Evolutionary conservation across 345 rosid genomes (phyloP).

Genomic region (Eucalyptus microcorys): DNA sequence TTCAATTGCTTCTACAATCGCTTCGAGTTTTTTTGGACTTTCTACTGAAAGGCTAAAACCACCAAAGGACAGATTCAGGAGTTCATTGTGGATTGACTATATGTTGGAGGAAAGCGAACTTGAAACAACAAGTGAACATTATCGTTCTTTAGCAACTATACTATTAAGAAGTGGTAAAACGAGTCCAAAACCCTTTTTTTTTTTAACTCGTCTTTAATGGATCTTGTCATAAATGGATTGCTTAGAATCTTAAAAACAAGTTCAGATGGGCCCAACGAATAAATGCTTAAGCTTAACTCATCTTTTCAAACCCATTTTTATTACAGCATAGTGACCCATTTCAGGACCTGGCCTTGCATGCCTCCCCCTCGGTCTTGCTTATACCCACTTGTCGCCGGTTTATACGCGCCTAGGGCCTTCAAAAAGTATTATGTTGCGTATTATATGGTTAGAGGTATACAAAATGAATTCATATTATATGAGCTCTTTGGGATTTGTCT

Average conservation of each 20-base stretch:
- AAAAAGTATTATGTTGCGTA: no score
- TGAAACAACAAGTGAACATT: not conserved
- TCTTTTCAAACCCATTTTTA: no score
- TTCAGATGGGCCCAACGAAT: not conserved
- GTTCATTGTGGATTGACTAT: not conserved
- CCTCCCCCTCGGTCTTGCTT: not conserved
- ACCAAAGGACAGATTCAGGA: not conserved
- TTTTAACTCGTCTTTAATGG: not conserved
- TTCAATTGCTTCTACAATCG: not conserved
- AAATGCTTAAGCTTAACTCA: not conserved
- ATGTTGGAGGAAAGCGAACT: not conserved
- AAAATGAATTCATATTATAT: not conserved
- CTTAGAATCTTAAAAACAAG: not conserved
- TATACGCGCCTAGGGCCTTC: not conserved
- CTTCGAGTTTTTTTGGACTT: not conserved
- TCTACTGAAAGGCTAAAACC: not conserved
- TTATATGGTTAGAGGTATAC: not conserved
- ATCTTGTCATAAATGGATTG: not conserved
- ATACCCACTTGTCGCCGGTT: not conserved
- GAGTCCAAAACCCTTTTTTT: not conserved
- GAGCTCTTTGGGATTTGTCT: not conserved
- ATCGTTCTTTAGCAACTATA: not conserved
- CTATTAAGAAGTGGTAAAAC: not conserved
- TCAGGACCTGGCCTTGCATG: not conserved
- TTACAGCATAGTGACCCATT: not conserved